These are phyloP conservation scores for Malassezia sympodialis DNA, from an alignment of 1,284 basidiomycete species.

Conservation along the genomic window DNA sequence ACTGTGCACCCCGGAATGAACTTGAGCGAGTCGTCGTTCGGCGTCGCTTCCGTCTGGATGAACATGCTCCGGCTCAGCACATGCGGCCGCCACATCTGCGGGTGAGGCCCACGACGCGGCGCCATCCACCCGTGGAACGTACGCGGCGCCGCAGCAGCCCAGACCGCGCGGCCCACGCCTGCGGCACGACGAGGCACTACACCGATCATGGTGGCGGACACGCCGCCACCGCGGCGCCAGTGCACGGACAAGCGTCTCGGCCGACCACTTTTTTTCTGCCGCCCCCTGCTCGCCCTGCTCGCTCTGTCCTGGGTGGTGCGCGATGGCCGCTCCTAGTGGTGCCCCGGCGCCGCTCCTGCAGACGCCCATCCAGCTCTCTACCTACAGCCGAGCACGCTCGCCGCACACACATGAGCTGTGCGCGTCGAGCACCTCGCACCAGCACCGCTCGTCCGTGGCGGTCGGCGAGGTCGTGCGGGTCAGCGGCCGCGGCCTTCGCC, in stretches of 20 bases:
- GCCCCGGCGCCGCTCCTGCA: constrained; percentile 13
- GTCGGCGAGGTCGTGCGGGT: constrained; percentile 17
- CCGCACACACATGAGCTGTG: neutral
- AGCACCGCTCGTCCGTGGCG: constrained; percentile 8
- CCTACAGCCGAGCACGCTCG: constrained; percentile 1
- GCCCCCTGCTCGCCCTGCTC: neutral
- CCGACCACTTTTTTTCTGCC: constrained; percentile 6
- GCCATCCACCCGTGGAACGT: neutral
- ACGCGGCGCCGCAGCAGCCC: neutral
- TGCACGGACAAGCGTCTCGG: constrained; percentile 7
- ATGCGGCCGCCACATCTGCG: constrained; percentile 60
- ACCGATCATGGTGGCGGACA: neutral
- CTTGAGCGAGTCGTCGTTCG: constrained; percentile 93
- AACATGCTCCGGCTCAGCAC: constrained; percentile 36
- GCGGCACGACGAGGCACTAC: neutral
- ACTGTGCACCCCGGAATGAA: constrained; percentile 88
- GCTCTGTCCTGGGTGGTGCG: neutral
- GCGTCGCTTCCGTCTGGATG: constrained; percentile 71
- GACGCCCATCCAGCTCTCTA: constrained; percentile 18
- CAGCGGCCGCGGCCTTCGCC: neutral
- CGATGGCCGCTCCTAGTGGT: neutral
- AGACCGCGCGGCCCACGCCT: neutral
- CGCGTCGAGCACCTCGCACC: neutral
- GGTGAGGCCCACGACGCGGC: neutral
- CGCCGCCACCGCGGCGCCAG: neutral